A percentile compares a stretch with the other conserved stretches of the same genome.
These are phyloP conservation scores for Solanum corneliomulleri DNA, from an alignment of 257 asterid species.

Conservation along the genomic window DNA sequence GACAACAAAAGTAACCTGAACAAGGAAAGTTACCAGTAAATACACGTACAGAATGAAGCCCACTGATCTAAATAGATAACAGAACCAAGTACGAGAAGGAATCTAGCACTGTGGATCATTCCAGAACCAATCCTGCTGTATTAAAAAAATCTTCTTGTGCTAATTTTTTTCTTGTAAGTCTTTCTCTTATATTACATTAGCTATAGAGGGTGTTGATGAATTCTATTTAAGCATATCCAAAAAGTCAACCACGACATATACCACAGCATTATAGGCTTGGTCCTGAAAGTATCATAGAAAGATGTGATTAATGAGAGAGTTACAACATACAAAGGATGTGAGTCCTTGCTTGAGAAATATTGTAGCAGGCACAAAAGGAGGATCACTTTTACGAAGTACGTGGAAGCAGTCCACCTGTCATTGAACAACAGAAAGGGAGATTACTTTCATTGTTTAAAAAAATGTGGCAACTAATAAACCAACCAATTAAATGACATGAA, in stretches of 20 bases:
- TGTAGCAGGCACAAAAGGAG: slow-evolving; percentile 83
- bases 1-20: slow-evolving; percentile 76
- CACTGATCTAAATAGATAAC: background rate
- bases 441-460: background rate
- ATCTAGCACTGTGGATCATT: background rate
- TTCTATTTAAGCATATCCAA: background rate
- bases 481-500: background rate
- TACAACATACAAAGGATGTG: slow-evolving; percentile 61
- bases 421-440: background rate
- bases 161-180: background rate
- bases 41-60: background rate
- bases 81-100: background rate
- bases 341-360: slow-evolving; percentile 84
- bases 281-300: background rate
- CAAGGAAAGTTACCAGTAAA: background rate
- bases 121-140: background rate
- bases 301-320: background rate
- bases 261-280: background rate
- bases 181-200: background rate
- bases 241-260: background rate
- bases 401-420: slow-evolving; percentile 93
- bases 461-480: background rate
- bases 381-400: slow-evolving; percentile 90
- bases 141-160: background rate
- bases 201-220: background rate